Conservation (phyloP, 495 filamentous ascomycete genomes). For the Penicillium tannophilum region DNA sequence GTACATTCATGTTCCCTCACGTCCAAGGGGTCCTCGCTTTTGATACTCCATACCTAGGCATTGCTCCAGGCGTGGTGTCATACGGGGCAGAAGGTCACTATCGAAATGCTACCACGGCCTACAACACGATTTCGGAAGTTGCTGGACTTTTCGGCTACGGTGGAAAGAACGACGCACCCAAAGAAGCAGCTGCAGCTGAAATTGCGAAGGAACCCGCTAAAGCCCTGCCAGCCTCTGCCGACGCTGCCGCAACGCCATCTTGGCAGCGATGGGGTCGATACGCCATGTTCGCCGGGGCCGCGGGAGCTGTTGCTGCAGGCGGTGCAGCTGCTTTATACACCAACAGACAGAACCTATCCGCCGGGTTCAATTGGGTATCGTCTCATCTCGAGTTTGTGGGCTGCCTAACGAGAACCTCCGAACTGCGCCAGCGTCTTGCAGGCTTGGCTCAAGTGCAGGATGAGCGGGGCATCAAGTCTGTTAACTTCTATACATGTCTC, state of each 20-base stretch:
- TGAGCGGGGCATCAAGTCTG: constrained; percentile 64
- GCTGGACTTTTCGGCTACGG: constrained; percentile 63
- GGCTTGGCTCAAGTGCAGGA: constrained; percentile 56
- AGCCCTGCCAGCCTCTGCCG: constrained; percentile 33
- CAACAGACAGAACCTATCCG: constrained; percentile 73
- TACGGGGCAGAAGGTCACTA: constrained; percentile 87
- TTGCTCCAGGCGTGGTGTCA: constrained; percentile 84
- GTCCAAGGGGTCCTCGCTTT: constrained; percentile 89
- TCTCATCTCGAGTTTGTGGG: constrained; percentile 97
- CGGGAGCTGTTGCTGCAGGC: constrained; percentile 79
- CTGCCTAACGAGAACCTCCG: constrained; percentile 75
- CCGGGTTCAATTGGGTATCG: constrained; percentile 76
- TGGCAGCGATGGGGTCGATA: constrained; percentile 79
- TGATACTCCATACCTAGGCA: constrained; percentile 92
- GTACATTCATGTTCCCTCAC: constrained; percentile 61
- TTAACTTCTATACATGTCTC: constrained; percentile 81
- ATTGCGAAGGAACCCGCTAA: constrained; percentile 18
- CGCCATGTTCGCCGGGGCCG: constrained; percentile 80
- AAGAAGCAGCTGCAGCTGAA: constrained; percentile 14
- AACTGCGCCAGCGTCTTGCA: constrained; percentile 67
- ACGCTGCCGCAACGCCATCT: constrained; percentile 57
- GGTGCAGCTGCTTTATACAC: constrained; percentile 85
- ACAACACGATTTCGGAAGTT: constrained; percentile 67
- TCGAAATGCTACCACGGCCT: constrained; percentile 68
- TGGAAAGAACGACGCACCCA: constrained; percentile 28